Evolutionary conservation across 2,329 filamentous ascomycete species (phyloP).

Genomic region (Ustulina deusta): DNA sequence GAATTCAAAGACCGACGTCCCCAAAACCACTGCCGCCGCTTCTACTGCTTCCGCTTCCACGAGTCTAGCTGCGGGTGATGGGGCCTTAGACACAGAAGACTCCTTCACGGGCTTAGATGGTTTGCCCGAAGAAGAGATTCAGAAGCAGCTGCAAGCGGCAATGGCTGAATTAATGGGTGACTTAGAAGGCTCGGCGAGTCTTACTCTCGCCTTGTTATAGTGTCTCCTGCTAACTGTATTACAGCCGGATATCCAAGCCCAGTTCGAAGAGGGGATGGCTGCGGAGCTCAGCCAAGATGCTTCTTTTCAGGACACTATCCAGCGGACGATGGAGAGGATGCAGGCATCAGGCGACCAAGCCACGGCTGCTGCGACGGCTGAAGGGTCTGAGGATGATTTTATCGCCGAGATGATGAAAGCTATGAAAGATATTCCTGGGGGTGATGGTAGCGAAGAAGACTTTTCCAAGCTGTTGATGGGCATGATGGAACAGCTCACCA

Average conservation of each 20-base stretch:
- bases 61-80: slow-evolving; percentile 36
- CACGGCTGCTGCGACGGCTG: slow-evolving; percentile 78
- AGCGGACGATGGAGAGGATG: slow-evolving; percentile 96
- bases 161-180: slow-evolving; percentile 87
- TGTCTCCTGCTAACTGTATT: slow-evolving; percentile 18
- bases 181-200: slow-evolving; percentile 69
- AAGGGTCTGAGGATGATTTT: slow-evolving; percentile 79
- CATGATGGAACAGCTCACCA: slow-evolving; percentile 99
- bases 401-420: slow-evolving; percentile 93
- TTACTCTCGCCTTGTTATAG: not conserved
- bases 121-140: slow-evolving; percentile 80
- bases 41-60: slow-evolving; percentile 44
- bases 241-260: slow-evolving; percentile 78
- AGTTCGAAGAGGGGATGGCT: slow-evolving; percentile 70
- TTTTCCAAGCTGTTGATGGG: slow-evolving; percentile 95
- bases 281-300: slow-evolving; percentile 65
- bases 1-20: slow-evolving; percentile 57
- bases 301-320: slow-evolving; percentile 91
- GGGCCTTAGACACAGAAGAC: slow-evolving; percentile 44
- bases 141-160: slow-evolving; percentile 86
- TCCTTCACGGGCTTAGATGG: slow-evolving; percentile 54
- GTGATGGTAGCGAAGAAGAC: slow-evolving; percentile 77
- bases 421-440: slow-evolving; percentile 74
- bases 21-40: slow-evolving; percentile 36
- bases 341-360: slow-evolving; percentile 87